These are phyloP conservation scores for Lactarius pseudohatsudake DNA, from an alignment of 768 basidiomycete species.

Conservation along the genomic window DNA sequence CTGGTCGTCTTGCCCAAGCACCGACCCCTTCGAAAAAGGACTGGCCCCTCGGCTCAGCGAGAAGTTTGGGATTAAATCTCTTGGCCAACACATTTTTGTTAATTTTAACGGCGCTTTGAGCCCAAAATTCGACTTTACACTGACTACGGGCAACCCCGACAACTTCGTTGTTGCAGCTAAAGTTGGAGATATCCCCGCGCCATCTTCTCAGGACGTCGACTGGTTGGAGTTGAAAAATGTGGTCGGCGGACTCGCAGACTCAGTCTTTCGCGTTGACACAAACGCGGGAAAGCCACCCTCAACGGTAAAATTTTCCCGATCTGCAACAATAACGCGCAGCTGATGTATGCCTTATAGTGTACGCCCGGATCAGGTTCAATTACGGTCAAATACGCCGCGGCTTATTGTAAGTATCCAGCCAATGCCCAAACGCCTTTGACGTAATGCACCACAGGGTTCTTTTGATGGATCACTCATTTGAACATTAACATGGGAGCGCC, in stretches of 20 bases:
- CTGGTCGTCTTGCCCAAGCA: background rate
- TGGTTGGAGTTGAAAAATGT: slow-evolving; percentile 16
- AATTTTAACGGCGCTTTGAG: background rate
- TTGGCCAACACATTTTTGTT: slow-evolving; percentile 26
- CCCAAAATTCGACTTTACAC: slow-evolving; percentile 23
- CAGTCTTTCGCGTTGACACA: slow-evolving; percentile 24
- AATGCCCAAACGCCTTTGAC: background rate
- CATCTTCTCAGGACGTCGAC: slow-evolving; percentile 14
- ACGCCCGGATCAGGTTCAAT: slow-evolving; percentile 1
- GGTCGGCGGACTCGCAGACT: slow-evolving; percentile 8
- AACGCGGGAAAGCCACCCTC: slow-evolving; percentile 18
- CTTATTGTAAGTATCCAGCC: slow-evolving; percentile 21
- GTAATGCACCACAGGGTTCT: background rate
- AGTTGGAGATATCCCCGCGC: slow-evolving; percentile 9
- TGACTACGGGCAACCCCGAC: slow-evolving; percentile 7
- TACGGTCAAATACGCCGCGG: slow-evolving; percentile 23
- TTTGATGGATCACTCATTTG: background rate
- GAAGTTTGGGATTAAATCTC: background rate
- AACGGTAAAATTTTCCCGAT: slow-evolving; percentile 6
- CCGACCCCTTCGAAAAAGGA: background rate
- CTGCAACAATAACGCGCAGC: no score
- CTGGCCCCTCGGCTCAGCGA: background rate
- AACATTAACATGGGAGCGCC: background rate
- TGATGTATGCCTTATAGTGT: slow-evolving; percentile 16
- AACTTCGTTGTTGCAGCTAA: slow-evolving; percentile 20